These are phyloP conservation scores for Phoma sp. DNA, from an alignment of 2,329 filamentous ascomycete species.

Conservation along the genomic window DNA sequence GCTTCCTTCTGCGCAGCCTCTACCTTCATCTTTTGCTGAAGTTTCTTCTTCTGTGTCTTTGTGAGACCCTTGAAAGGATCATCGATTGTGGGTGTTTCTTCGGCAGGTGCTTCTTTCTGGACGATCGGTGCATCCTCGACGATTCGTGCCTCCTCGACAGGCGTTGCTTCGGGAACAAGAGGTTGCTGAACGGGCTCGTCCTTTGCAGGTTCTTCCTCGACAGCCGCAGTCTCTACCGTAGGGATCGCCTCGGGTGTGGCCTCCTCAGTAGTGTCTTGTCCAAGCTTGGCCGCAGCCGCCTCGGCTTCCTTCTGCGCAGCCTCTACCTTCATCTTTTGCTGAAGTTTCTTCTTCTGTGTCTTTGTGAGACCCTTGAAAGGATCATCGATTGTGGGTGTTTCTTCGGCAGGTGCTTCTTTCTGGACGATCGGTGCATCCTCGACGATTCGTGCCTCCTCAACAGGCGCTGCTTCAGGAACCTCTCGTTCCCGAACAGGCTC, in stretches of 20 bases:
- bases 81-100: not conserved
- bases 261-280: not conserved
- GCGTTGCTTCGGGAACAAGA: not conserved
- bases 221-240: not conserved
- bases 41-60: slow-evolving; percentile 30
- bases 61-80: slow-evolving; percentile 5
- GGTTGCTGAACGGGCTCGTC: not conserved
- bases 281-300: not conserved
- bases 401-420: not conserved
- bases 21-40: slow-evolving; percentile 23
- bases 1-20: slow-evolving; percentile 16
- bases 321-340: slow-evolving; percentile 21
- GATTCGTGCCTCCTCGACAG: not conserved
- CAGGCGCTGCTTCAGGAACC: not conserved
- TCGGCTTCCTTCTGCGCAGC: slow-evolving; percentile 15
- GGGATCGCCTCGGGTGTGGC: not conserved
- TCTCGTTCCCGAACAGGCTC: not conserved
- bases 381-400: not conserved
- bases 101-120: not conserved
- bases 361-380: slow-evolving; percentile 3
- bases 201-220: not conserved
- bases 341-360: slow-evolving; percentile 32
- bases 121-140: slow-evolving; percentile 14
- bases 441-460: not conserved
- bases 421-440: slow-evolving; percentile 11